A percentile compares a stretch with the other conserved stretches of the same genome.
Conservation (phyloP, 495 filamentous ascomycete genomes). For the Penicillium lividum region DNA sequence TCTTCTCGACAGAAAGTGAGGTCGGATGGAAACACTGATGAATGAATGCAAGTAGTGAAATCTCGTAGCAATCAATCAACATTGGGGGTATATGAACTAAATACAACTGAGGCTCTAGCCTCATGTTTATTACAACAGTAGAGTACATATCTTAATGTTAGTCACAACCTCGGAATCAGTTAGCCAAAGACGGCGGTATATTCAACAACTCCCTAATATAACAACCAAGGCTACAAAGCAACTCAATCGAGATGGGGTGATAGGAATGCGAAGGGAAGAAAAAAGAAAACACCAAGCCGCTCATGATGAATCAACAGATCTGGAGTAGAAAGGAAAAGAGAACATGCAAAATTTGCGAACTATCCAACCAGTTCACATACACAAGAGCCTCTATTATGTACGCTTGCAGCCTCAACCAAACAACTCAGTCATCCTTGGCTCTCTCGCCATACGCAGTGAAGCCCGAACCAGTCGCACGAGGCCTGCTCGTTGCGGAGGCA, state of each 20-base stretch:
- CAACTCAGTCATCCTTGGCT: conserved; percentile 35
- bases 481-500: conserved; percentile 43
- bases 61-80: no score
- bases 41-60: no score
- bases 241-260: conserved; percentile 1
- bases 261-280: conserved; percentile 9
- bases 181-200: neutral
- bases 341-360: conserved; percentile 20
- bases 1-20: no score
- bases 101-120: no score
- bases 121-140: neutral
- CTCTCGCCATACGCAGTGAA: conserved; percentile 20
- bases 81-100: no score
- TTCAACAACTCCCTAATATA: conserved; percentile 4
- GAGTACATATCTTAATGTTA: neutral
- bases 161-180: neutral
- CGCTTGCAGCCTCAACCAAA: conserved; percentile 20
- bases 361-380: conserved; percentile 14
- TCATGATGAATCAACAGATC: conserved; percentile 14
- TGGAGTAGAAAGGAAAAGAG: conserved; percentile 7
- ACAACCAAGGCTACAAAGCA: neutral
- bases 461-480: conserved; percentile 33
- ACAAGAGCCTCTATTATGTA: conserved; percentile 31
- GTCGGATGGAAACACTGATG: no score
- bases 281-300: conserved; percentile 24